Percentiles rank a stretch among this genome's conserved stretches.
phyloP scores from a whole-genome alignment of 257 asterid species.

The Coffea canephora region DNA sequence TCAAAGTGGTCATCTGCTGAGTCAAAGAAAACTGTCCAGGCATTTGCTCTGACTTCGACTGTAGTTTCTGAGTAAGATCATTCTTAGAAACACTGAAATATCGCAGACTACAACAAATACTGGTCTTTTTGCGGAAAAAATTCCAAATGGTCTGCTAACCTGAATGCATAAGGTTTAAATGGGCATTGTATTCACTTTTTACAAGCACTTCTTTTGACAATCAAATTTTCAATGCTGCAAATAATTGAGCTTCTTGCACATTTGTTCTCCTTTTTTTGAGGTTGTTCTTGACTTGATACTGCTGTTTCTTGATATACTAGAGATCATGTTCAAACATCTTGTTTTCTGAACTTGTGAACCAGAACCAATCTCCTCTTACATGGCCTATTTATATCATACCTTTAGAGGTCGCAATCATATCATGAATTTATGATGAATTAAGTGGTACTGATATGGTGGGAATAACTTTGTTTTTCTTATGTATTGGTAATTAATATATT shows the following conservation, averaged over 20 bases:
- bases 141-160: neutral
- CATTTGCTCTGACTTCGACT: neutral
- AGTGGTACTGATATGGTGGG: neutral
- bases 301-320: neutral
- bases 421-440: neutral
- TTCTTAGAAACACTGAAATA: neutral
- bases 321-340: neutral
- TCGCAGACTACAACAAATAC: neutral
- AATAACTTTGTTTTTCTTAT: neutral
- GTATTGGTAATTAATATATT: neutral
- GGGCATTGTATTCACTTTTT: neutral
- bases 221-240: neutral
- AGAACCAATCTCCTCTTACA: neutral
- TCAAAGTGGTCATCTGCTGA: no score
- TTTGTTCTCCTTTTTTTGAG: neutral
- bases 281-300: neutral
- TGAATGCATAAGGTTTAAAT: no score
- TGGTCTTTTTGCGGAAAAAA: neutral
- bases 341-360: conserved; percentile 7
- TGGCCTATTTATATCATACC: neutral
- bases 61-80: neutral
- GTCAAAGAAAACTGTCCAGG: no score
- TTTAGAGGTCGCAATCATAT: neutral
- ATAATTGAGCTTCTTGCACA: neutral
- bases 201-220: neutral